A percentile compares a stretch with the other conserved stretches of the same genome.
Conservation (phyloP, 352 stramenopile species). For the Phytophthora nicotianae region DNA sequence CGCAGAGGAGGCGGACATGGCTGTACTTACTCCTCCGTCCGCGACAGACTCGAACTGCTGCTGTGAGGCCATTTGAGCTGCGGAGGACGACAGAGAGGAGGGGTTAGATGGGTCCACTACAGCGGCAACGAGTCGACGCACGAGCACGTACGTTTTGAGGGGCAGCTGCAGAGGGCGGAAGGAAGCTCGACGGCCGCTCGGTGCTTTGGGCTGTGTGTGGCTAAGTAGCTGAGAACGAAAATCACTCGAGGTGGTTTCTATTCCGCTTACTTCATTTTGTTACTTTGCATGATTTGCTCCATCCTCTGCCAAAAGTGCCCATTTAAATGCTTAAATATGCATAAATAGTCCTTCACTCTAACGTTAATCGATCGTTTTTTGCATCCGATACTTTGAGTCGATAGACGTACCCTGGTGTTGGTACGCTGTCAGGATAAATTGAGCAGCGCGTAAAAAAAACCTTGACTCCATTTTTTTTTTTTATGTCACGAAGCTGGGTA, state of each 20-base stretch:
- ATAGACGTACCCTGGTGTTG: too few relatives aligned
- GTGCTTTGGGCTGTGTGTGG: slow-evolving; percentile 25
- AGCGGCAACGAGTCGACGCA: background rate
- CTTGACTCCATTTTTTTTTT: too few relatives aligned
- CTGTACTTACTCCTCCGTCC: slow-evolving; percentile 5
- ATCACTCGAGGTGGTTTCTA: slow-evolving; percentile 12
- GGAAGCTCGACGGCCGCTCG: slow-evolving; percentile 26
- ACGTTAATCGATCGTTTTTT: too few relatives aligned
- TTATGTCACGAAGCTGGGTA: too few relatives aligned
- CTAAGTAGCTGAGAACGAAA: slow-evolving; percentile 17
- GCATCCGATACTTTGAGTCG: too few relatives aligned
- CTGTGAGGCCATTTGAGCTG: slow-evolving; percentile 30
- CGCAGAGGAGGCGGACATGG: slow-evolving; percentile 11
- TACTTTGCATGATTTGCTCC: slow-evolving; percentile 12
- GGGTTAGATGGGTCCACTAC: slow-evolving; percentile 12
- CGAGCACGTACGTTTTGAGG: slow-evolving; percentile 11
- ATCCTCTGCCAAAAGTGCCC: slow-evolving; percentile 8
- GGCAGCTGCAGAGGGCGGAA: slow-evolving; percentile 38
- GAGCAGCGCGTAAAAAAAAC: too few relatives aligned
- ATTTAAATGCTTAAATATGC: too few relatives aligned
- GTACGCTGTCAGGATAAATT: too few relatives aligned
- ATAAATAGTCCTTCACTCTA: too few relatives aligned
- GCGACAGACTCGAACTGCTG: slow-evolving; percentile 26
- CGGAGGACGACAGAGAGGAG: slow-evolving; percentile 8
- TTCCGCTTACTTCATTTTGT: slow-evolving; percentile 25